Evolutionary conservation across 306 rosid species (phyloP).

Genomic region (Rosa persica): DNA sequence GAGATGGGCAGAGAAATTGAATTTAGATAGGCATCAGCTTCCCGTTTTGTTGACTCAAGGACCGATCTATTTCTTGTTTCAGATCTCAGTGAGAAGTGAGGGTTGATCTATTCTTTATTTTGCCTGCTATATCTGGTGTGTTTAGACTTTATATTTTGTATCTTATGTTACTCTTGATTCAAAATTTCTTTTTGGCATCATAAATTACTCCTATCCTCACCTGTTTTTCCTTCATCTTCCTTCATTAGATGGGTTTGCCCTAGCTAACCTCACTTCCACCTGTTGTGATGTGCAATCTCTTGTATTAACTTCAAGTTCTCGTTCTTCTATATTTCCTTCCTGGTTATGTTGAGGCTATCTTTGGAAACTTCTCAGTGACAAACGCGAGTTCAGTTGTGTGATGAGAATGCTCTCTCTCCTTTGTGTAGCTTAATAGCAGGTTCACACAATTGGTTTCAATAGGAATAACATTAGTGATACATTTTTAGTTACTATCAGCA

Average conservation of each 20-base stretch:
- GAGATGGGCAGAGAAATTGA: not conserved
- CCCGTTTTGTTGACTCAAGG: not conserved
- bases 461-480: not conserved
- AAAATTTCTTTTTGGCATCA: not conserved
- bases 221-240: not conserved
- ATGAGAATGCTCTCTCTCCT: not conserved
- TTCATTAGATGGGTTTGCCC: not conserved
- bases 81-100: not conserved
- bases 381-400: not conserved
- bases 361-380: not conserved
- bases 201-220: not conserved
- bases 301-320: not conserved
- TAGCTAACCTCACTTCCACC: not conserved
- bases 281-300: not conserved
- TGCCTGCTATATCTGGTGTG: not conserved
- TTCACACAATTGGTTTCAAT: not conserved
- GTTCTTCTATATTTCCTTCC: not conserved
- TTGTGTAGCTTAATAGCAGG: not conserved
- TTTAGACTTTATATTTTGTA: not conserved
- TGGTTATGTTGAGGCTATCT: not conserved
- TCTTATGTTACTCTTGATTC: not conserved
- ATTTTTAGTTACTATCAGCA: too few relatives aligned
- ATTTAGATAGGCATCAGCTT: not conserved
- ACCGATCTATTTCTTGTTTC: not conserved
- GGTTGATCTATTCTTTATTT: not conserved